These are phyloP conservation scores for Glycine tomentella DNA, from an alignment of 306 rosid species.

Conservation along the genomic window DNA sequence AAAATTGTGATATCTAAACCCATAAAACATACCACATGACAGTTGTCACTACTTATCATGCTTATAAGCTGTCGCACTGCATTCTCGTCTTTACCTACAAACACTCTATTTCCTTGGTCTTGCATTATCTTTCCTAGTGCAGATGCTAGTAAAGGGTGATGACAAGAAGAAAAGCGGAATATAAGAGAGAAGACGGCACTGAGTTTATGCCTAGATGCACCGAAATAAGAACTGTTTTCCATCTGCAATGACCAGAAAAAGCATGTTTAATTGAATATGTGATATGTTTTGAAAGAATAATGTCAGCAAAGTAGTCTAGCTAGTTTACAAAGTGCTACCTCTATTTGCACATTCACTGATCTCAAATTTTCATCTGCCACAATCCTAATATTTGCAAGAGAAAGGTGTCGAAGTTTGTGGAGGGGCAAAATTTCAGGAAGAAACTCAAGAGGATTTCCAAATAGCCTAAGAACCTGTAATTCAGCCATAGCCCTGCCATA, in stretches of 20 bases:
- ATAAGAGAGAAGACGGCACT: conserved; percentile 95
- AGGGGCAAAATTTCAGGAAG: conserved; percentile 97
- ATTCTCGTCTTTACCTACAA: conserved; percentile 95
- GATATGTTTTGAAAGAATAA: conserved; percentile 33
- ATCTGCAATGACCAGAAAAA: conserved; percentile 71
- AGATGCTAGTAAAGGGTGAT: conserved; percentile 95
- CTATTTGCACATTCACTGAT: conserved; percentile 95
- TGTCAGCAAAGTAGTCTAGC: conserved; percentile 4
- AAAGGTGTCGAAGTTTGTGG: conserved; percentile 85
- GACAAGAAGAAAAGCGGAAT: conserved; percentile 98
- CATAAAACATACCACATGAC: conserved; percentile 82
- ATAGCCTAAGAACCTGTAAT: conserved; percentile 85
- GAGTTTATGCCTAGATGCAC: conserved; percentile 92
- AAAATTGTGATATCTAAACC: conserved; percentile 30
- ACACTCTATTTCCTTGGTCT: conserved; percentile 85
- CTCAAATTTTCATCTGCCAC: conserved; percentile 93
- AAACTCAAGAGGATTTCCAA: conserved; percentile 96
- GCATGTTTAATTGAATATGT: conserved; percentile 37
- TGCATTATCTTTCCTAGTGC: conserved; percentile 94
- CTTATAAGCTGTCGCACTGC: conserved; percentile 97
- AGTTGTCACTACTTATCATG: conserved; percentile 92
- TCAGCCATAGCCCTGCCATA: conserved; percentile 95
- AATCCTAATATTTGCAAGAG: conserved; percentile 93
- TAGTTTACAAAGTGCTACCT: conserved; percentile 61
- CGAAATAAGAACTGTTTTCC: conserved; percentile 90